Percentiles rank a stretch among this genome's conserved stretches.
phyloP scores from a whole-genome alignment of 768 basidiomycete species.

The Russula griseocarnosa region DNA sequence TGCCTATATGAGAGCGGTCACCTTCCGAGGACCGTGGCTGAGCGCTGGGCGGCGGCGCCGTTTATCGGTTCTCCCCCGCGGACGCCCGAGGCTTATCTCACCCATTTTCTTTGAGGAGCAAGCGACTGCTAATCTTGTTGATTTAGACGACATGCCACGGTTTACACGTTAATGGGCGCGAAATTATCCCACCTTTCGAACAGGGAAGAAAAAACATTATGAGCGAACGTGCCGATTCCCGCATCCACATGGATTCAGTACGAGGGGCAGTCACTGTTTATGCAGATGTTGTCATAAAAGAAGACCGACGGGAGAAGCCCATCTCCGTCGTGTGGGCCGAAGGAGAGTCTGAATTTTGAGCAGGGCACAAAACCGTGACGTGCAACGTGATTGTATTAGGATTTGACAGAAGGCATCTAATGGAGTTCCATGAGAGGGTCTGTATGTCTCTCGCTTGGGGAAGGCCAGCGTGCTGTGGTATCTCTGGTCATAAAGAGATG shows the following conservation, averaged over 20 bases:
- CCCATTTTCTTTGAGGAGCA: background rate
- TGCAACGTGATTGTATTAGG: background rate
- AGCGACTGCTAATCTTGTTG: background rate
- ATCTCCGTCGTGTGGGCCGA: background rate
- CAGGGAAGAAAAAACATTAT: background rate
- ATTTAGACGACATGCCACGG: background rate
- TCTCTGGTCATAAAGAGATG: background rate
- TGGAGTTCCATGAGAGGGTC: too few relatives aligned
- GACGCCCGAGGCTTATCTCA: constrained; percentile 3
- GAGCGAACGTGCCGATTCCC: background rate
- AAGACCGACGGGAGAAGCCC: background rate
- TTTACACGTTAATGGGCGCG: background rate
- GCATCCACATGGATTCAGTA: background rate
- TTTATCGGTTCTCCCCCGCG: constrained; percentile 2
- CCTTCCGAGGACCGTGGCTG: constrained; percentile 4
- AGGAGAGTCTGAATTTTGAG: background rate
- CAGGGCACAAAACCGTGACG: background rate
- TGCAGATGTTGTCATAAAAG: background rate
- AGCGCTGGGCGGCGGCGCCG: constrained; percentile 2
- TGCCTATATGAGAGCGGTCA: background rate
- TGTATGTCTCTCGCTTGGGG: background rate
- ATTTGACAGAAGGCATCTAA: background rate
- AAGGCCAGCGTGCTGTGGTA: background rate
- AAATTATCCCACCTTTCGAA: background rate
- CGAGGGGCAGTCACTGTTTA: background rate